Percentiles rank a stretch among this genome's conserved stretches.
phyloP scores from a whole-genome alignment of 345 rosid species.

The Salix arbutifolia region DNA sequence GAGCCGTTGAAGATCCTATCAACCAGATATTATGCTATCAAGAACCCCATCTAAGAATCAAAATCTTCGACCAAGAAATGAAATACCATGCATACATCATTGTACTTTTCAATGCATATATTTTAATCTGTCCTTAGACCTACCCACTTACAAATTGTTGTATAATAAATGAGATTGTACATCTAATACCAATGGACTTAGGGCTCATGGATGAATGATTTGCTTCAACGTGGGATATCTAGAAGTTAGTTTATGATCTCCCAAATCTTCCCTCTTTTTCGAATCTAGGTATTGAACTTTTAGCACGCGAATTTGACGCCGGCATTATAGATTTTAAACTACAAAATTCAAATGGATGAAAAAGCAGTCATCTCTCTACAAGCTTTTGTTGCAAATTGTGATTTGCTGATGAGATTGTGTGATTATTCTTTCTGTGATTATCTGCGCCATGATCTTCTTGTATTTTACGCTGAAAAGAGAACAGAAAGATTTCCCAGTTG shows the following conservation, averaged over 20 bases:
- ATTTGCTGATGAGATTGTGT: conserved; percentile 5
- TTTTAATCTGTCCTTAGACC: background rate
- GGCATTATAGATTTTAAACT: background rate
- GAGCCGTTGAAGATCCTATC: conserved; percentile 23
- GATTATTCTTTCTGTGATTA: background rate
- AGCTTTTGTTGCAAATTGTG: background rate
- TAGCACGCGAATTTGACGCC: conserved; percentile 5
- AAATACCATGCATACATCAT: background rate
- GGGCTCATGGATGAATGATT: background rate
- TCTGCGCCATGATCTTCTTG: background rate
- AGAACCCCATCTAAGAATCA: background rate
- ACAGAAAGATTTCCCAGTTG: background rate
- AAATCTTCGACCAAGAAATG: conserved; percentile 3
- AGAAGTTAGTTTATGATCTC: background rate
- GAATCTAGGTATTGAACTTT: background rate
- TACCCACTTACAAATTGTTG: background rate
- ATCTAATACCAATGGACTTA: background rate
- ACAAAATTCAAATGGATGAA: background rate
- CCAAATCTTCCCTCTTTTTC: background rate
- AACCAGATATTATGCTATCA: conserved; percentile 20
- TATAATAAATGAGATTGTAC: background rate
- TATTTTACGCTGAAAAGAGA: background rate
- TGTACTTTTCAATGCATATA: background rate
- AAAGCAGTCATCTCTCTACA: background rate
- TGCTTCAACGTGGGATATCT: background rate